phyloP scores from a whole-genome alignment of 2,329 filamentous ascomycete genomes.

The Hypoxylon sp. region DNA sequence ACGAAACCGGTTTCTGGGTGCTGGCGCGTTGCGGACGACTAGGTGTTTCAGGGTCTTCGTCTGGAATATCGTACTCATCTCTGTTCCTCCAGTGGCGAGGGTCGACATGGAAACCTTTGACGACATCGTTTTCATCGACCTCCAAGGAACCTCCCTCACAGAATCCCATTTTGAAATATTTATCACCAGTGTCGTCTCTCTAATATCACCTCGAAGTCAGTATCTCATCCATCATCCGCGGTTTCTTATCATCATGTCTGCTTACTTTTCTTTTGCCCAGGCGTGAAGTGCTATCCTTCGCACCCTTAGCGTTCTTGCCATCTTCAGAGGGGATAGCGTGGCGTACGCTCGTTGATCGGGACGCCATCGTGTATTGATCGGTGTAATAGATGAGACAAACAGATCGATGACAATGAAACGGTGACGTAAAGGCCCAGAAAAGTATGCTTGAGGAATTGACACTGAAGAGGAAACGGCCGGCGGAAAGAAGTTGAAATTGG shows the following conservation, averaged over 20 bases:
- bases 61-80: not conserved
- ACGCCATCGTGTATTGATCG: not conserved
- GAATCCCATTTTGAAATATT: not conserved
- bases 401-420: not conserved
- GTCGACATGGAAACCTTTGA: not conserved
- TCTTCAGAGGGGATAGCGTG: not conserved
- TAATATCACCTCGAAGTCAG: not conserved
- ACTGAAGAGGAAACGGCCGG: not conserved
- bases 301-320: not conserved
- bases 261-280: constrained; percentile 8
- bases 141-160: not conserved
- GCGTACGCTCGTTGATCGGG: not conserved
- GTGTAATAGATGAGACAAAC: not conserved
- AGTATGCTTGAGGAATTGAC: not conserved
- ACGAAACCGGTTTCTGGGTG: not conserved
- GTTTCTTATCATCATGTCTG: not conserved
- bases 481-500: not conserved
- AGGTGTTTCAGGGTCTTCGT: not conserved
- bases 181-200: not conserved
- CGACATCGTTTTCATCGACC: constrained; percentile 21
- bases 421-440: not conserved
- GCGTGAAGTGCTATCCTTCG: not conserved
- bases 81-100: not conserved
- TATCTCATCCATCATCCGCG: not conserved
- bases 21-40: not conserved